phyloP scores from a whole-genome alignment of 331 rosid species.

The Telfairia occidentalis region DNA sequence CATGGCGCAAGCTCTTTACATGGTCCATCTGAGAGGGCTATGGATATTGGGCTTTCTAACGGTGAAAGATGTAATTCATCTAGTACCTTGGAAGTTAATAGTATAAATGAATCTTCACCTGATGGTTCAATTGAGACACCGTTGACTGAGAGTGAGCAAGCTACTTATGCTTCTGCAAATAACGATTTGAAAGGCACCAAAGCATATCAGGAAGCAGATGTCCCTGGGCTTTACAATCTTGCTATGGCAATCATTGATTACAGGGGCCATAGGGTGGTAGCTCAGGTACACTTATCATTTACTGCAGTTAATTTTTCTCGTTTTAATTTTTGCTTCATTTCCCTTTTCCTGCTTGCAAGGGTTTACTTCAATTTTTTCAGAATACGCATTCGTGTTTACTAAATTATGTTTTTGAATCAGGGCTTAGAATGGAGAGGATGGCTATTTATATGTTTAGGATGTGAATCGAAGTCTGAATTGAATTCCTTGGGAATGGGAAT shows the following conservation, averaged over 20 bases:
- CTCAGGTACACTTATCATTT: conserved; percentile 51
- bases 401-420: neutral
- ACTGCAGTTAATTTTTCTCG: neutral
- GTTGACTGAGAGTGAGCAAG: conserved; percentile 90
- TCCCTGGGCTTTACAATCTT: conserved; percentile 82
- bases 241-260: conserved; percentile 97
- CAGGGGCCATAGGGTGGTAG: conserved; percentile 97
- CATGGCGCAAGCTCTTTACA: conserved; percentile 21
- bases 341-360: neutral
- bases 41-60: conserved; percentile 31
- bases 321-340: neutral
- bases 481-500: neutral
- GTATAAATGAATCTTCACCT: conserved; percentile 30
- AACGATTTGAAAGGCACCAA: conserved; percentile 98
- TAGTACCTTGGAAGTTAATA: conserved; percentile 30
- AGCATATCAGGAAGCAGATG: conserved; percentile 99
- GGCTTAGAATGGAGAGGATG: neutral
- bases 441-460: neutral
- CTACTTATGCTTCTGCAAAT: conserved; percentile 97
- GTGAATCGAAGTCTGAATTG: neutral
- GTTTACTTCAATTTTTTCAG: neutral
- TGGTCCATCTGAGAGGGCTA: conserved; percentile 38
- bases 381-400: neutral
- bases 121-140: conserved; percentile 48
- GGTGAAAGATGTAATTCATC: conserved; percentile 38